Evolutionary conservation across 179 eudicot genomes (phyloP).

Genomic region (Beta corolliflora): DNA sequence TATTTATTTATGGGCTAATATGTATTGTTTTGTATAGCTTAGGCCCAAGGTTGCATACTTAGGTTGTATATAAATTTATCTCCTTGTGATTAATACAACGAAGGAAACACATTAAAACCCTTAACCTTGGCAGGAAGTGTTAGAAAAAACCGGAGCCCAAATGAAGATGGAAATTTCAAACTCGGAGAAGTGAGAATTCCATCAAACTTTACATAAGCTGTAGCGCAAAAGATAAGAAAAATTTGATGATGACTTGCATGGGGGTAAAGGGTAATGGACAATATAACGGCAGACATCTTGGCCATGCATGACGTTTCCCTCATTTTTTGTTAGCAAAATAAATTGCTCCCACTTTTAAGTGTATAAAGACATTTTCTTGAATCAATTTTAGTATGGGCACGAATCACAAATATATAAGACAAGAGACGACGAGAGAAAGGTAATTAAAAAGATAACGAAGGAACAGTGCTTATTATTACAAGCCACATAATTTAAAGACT

Average conservation of each 20-base stretch:
- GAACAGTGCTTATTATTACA: neutral
- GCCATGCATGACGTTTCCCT: neutral
- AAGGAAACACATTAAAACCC: too few relatives aligned
- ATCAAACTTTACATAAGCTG: neutral
- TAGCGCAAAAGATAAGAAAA: neutral
- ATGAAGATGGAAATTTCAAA: too few relatives aligned
- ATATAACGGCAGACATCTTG: neutral
- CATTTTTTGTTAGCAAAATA: neutral
- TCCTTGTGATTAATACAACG: too few relatives aligned
- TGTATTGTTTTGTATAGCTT: too few relatives aligned
- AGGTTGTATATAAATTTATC: too few relatives aligned
- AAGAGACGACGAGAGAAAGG: neutral
- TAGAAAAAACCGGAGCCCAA: too few relatives aligned
- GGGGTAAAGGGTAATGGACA: neutral
- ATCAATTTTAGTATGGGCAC: neutral
- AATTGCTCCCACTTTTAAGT: neutral
- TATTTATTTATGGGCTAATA: too few relatives aligned
- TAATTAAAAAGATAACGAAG: neutral
- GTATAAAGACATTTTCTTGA: neutral
- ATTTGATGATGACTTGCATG: too few relatives aligned
- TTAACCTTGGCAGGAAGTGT: too few relatives aligned
- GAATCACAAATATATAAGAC: neutral
- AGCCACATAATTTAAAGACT: neutral
- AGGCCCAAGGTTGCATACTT: too few relatives aligned
- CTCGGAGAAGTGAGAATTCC: too few relatives aligned